Base-by-base conservation (phyloP, 257 asterid species). In the Primulina eburnea region DNA sequence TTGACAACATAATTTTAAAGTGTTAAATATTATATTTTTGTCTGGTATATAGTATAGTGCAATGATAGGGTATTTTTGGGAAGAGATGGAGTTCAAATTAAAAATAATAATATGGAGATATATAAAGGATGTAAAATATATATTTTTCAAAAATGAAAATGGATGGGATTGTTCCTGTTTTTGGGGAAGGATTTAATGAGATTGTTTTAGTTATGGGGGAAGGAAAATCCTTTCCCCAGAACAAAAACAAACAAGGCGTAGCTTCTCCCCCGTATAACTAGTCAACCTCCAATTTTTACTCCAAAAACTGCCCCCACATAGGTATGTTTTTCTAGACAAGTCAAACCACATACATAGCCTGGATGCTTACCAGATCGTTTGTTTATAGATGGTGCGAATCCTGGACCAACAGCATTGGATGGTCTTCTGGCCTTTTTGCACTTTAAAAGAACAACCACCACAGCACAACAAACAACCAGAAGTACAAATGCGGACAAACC, bases 361-460 rank as follows among this genome's bases (percentile, higher is more conserved):
- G 77, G 21, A 67, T 60, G 40, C 73, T 67, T 74, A 89, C 99
- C 97, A 68, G 85, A 82, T 91, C 89, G 86, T 87, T 94, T 93
- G 85, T 93, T 82, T 52, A 80, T 72, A 52, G 96, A 83, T 24
- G 86, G 76, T 62, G 89, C 69, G 71, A 84, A 75, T 58, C 80
- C 92, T 26, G 99, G 97, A 62, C 96, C 97, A 71, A 86, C 90
- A 67, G 95, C 88, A 81, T 76, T 91, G 73, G 97, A 81, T 55
- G 92, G 86, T 75, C 88, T 75, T 65, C 81, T 71, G 61, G 82
- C 78, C 72, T 76, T 86, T 87, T 90, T 91, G 83, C 92, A 94
- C 76, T 86, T 94, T 68, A 91, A 63, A 73, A 94, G 78, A 60
- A 88, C 64, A 76, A 82, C 88, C 65, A 86, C 80, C 61, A 88